phyloP scores from a whole-genome alignment of 2,329 filamentous ascomycete genomes.

The Xylariaceae sp. region DNA sequence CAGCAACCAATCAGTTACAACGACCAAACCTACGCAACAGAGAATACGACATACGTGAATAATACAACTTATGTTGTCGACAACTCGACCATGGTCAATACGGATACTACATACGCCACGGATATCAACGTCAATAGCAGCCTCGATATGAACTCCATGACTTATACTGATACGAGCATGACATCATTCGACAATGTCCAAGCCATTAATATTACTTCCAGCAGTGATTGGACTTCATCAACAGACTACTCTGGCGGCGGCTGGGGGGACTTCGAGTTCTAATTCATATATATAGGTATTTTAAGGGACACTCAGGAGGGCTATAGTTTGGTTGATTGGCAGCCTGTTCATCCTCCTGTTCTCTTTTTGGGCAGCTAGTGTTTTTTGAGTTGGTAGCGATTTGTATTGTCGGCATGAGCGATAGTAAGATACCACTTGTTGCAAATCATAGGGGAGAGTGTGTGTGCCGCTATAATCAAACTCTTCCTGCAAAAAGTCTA shows the following conservation, averaged over 20 bases:
- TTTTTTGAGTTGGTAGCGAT: too few relatives aligned
- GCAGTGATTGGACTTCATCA: constrained; percentile 13
- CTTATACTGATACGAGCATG: not conserved
- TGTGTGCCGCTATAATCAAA: too few relatives aligned
- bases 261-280: constrained; percentile 18
- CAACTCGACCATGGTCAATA: not conserved
- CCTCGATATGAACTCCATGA: not conserved
- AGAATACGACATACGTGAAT: not conserved
- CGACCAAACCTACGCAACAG: not conserved
- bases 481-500: too few relatives aligned
- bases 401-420: too few relatives aligned
- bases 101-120: not conserved
- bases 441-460: too few relatives aligned
- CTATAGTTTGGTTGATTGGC: too few relatives aligned
- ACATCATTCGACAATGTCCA: constrained; percentile 3
- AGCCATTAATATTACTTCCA: constrained; percentile 13
- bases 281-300: too few relatives aligned
- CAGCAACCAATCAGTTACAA: not conserved
- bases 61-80: not conserved
- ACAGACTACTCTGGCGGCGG: constrained; percentile 27
- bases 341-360: not conserved
- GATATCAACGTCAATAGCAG: not conserved
- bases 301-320: too few relatives aligned
- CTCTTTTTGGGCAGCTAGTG: too few relatives aligned
- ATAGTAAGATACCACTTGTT: too few relatives aligned